phyloP scores from a whole-genome alignment of 179 eudicot species.

The Beta corolliflora region DNA sequence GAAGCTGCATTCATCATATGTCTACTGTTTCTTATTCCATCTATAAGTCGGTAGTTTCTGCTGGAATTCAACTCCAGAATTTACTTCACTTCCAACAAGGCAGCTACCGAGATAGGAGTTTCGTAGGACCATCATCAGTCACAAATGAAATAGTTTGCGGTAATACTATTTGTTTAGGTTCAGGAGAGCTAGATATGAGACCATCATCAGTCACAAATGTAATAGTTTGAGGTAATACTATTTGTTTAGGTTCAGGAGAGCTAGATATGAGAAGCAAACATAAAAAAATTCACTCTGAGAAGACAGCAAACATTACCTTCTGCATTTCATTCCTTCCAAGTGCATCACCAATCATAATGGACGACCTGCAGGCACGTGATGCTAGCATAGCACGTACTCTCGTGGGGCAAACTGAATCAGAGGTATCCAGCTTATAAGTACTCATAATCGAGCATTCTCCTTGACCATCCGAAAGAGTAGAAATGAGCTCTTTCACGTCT shows the following conservation, averaged over 20 bases:
- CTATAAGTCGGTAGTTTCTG: not conserved
- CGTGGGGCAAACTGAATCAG: constrained; percentile 87
- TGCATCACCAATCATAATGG: constrained; percentile 87
- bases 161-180: not conserved
- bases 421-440: constrained; percentile 72
- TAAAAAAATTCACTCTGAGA: not conserved
- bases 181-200: not conserved
- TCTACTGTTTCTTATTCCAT: not conserved
- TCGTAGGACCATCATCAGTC: not conserved
- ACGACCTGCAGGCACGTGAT: constrained; percentile 96
- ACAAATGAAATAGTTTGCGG: not conserved
- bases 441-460: constrained; percentile 79
- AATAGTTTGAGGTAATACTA: not conserved
- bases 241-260: not conserved
- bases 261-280: not conserved
- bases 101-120: not conserved
- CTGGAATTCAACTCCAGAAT: not conserved
- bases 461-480: constrained; percentile 80
- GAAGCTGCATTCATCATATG: not conserved
- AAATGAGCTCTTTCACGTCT: constrained; percentile 94
- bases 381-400: constrained; percentile 97
- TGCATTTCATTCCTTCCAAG: constrained; percentile 93
- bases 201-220: constrained; percentile 5
- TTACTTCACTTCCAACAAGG: not conserved
- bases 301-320: constrained; percentile 52